Percentiles rank a stretch among this genome's conserved stretches.
Conservation (phyloP, 2,329 filamentous ascomycete species). For the Didymellaceae sp. region DNA sequence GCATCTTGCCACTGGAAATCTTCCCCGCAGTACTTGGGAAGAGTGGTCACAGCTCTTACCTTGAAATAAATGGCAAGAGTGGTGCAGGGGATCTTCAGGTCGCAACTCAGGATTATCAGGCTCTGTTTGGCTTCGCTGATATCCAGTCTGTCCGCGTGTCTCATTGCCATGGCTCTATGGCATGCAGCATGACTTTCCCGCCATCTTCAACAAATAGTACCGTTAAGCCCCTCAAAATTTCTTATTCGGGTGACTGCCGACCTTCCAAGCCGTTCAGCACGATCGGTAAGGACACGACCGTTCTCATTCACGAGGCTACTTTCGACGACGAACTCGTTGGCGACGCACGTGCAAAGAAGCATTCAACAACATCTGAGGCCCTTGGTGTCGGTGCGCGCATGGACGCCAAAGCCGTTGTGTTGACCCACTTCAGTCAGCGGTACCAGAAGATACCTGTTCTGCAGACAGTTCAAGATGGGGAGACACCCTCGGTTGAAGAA, state of each 20-base stretch:
- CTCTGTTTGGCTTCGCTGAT: constrained; percentile 66
- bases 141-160: constrained; percentile 72
- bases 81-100: constrained; percentile 13
- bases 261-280: constrained; percentile 69
- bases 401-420: constrained; percentile 77
- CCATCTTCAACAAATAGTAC: constrained; percentile 45
- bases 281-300: constrained; percentile 76
- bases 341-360: constrained; percentile 86
- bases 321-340: constrained; percentile 84
- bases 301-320: constrained; percentile 94
- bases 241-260: constrained; percentile 93
- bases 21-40: constrained; percentile 33
- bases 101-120: constrained; percentile 45
- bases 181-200: constrained; percentile 77
- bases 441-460: constrained; percentile 77
- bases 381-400: constrained; percentile 78
- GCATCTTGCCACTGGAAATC: constrained; percentile 60
- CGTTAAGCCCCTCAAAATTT: constrained; percentile 74
- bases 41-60: constrained; percentile 29
- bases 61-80: constrained; percentile 34
- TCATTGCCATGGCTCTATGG: constrained; percentile 82
- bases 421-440: constrained; percentile 95
- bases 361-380: constrained; percentile 87
- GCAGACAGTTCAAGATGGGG: constrained; percentile 47
- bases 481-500: constrained; percentile 13